These are phyloP conservation scores for Eimeria sp. DNA, from an alignment of 169 alveolate genomes.

Conservation along the genomic window DNA sequence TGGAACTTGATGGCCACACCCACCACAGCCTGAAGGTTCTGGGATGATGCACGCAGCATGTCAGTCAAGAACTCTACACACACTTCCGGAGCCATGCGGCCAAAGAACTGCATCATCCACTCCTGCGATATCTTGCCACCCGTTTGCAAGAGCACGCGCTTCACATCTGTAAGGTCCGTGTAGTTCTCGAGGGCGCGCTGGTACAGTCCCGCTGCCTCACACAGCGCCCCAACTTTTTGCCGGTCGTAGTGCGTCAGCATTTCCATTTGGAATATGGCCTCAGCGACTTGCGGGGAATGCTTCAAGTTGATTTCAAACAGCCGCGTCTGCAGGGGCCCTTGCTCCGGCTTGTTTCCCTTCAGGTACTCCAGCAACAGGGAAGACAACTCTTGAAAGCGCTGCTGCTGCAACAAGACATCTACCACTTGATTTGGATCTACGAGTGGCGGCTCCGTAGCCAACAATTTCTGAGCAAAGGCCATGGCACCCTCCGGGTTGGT, in stretches of 20 bases:
- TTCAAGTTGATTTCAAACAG: slow-evolving; percentile 98
- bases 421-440: slow-evolving; percentile 89
- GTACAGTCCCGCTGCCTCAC: slow-evolving; percentile 99
- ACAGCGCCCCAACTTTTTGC: slow-evolving; percentile 97
- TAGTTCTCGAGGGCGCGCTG: slow-evolving; percentile 98
- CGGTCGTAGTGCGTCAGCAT: slow-evolving; percentile 98
- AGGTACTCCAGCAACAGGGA: slow-evolving; percentile 98
- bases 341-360: slow-evolving; percentile 98
- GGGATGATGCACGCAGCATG: slow-evolving; percentile 94
- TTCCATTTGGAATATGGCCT: slow-evolving; percentile 97
- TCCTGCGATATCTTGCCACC: slow-evolving; percentile 78
- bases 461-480: slow-evolving; percentile 85
- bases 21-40: slow-evolving; percentile 86
- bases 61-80: slow-evolving; percentile 89
- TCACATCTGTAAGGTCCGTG: slow-evolving; percentile 96
- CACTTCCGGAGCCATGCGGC: slow-evolving; percentile 44
- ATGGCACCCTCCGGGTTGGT: slow-evolving; percentile 85
- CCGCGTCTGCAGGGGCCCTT: slow-evolving; percentile 99
- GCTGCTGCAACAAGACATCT: slow-evolving; percentile 94
- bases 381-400: slow-evolving; percentile 98
- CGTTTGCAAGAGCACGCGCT: slow-evolving; percentile 91
- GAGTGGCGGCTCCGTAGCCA: slow-evolving; percentile 84
- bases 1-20: slow-evolving; percentile 93
- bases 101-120: slow-evolving; percentile 74
- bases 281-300: slow-evolving; percentile 97